Conservation (phyloP, 306 rosid species). For the Carpinus viminea region DNA sequence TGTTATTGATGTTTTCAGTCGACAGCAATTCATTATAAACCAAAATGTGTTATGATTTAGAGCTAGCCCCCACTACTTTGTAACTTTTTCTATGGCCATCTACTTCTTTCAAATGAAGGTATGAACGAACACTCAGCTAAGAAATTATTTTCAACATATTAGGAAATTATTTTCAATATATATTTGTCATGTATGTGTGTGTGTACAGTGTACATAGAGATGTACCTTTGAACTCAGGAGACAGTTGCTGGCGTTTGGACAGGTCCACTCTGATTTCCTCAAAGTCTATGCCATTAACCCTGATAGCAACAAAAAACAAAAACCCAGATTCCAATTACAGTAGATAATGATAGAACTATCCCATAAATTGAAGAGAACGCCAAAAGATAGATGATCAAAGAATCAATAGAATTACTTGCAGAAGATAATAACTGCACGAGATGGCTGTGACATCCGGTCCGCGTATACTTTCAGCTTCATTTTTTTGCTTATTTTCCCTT, state of each 20-base stretch:
- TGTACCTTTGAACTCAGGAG: slow-evolving; percentile 64
- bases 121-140: no score
- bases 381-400: not conserved
- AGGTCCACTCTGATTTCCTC: slow-evolving; percentile 66
- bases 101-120: no score
- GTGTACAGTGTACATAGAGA: no score
- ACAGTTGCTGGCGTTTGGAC: slow-evolving; percentile 54
- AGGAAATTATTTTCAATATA: no score
- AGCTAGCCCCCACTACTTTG: no score
- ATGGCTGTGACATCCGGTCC: slow-evolving; percentile 88
- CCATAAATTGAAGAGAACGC: not conserved
- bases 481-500: not conserved
- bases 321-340: slow-evolving; percentile 16
- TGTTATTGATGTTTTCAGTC: not conserved
- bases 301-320: slow-evolving; percentile 10
- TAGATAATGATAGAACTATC: not conserved
- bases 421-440: slow-evolving; percentile 82
- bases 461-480: slow-evolving; percentile 77
- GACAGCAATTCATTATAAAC: not conserved
- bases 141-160: not conserved
- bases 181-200: no score
- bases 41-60: not conserved
- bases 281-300: slow-evolving; percentile 73
- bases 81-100: no score
- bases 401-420: slow-evolving; percentile 56